phyloP scores from a whole-genome alignment of 73 alveolate species.

The Blepharisma stoltei region DNA sequence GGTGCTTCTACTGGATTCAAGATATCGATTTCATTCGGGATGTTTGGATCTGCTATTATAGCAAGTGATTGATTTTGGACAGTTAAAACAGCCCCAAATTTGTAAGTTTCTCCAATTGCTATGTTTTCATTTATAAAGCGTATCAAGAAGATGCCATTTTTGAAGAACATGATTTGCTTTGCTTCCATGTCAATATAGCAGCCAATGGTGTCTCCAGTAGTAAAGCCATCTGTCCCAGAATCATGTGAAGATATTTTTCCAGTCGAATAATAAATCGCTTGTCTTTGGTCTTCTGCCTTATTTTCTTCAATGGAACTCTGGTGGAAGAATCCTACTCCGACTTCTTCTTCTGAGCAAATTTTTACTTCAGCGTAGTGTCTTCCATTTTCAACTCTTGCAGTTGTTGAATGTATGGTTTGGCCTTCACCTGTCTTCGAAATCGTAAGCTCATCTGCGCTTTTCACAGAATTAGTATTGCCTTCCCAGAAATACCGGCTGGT shows the following conservation, averaged over 20 bases:
- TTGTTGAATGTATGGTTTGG: constrained; percentile 21
- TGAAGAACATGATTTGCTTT: neutral
- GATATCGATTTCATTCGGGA: neutral
- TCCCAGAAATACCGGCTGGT: neutral
- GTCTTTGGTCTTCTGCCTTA: neutral
- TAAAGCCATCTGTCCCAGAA: neutral
- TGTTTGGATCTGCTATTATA: neutral
- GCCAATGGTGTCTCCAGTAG: constrained; percentile 8
- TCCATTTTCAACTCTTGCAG: neutral
- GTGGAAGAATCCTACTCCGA: neutral
- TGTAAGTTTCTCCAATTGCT: neutral
- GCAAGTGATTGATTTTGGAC: neutral
- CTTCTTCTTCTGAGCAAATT: neutral
- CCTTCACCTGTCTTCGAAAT: neutral
- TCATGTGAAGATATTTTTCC: constrained; percentile 21
- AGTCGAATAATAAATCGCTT: constrained; percentile 1
- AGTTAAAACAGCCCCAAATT: constrained; percentile 4
- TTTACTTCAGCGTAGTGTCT: neutral
- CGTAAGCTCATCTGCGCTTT: neutral
- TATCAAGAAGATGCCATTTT: neutral
- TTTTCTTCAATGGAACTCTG: neutral
- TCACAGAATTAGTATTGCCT: neutral
- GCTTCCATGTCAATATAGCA: neutral
- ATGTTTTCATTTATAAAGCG: neutral
- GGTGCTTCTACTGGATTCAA: neutral